Evolutionary conservation across 441 rosid genomes (phyloP), one percentile per base, ranked within the genome.

Genomic region (Croton laevigatus): DNA sequence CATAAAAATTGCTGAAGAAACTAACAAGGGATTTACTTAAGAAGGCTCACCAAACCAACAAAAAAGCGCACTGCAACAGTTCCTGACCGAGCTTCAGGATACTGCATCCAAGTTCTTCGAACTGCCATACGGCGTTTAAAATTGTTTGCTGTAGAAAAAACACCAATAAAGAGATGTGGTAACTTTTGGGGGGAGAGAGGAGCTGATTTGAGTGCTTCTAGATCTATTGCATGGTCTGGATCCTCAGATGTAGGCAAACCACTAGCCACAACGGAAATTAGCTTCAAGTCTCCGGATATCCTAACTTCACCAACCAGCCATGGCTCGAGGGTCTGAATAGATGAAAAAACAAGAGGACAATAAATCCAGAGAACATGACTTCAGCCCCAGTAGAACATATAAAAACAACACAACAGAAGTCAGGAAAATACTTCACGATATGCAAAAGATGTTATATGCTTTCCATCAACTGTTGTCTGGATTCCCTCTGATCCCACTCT

Each of bases 71-170:
- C 99, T 71, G 88, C 96, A 69, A 84, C 92, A 66, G 76, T 72
- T 74, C 99, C 96, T 5, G 93, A 84, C 55, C 87, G 82, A 37
- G 87, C 91, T 79, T 85, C 90, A 77, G 82, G 75, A 72, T 89
- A 91, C 78, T 95, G 98, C 99, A 95, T 92, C 99, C 99, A 95
- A 70, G 99, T 92, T 79, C 96, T 87, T 76, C 96, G 84, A 62
- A 95, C 91, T 82, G 97, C 93, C 99, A 95, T 92, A 76, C 98
- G 84, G 63, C 92, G 85, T 77, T 91, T 92, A 74, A 95, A 95
- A 71, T 95, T 95, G 83, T 95, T 95, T 69, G 97, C 92, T 2
- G 96, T 92, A 61, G 98, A 92, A 80, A 95, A 92, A 66, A 95
- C 95, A 52, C 99, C 98, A 77, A 95, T 79, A 71, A 95, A 85